A percentile compares a stretch with the other conserved stretches of the same genome.
Evolutionary conservation across 2,329 filamentous ascomycete genomes (phyloP).

Genomic region (Diatrype stigma): DNA sequence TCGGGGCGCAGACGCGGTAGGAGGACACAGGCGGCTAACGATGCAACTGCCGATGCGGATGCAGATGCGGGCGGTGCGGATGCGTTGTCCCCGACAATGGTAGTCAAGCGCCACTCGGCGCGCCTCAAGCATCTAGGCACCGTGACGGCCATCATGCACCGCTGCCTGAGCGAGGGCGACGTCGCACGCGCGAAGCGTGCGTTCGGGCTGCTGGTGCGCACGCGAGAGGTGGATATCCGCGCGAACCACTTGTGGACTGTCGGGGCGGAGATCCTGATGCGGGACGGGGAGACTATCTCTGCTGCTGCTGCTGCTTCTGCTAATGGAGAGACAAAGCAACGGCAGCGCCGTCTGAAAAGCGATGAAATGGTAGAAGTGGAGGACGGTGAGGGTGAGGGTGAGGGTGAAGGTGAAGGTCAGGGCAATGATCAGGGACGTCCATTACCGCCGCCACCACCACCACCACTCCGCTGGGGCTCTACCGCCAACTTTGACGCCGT

Average conservation of each 20-base stretch:
- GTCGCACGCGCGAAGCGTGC: slow-evolving; percentile 68
- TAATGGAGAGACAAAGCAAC: no score
- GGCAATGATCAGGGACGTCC: not conserved
- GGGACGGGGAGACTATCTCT: slow-evolving; percentile 36
- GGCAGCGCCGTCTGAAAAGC: slow-evolving; percentile 3
- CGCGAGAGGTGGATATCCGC: slow-evolving; percentile 62
- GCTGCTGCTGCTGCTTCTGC: not conserved
- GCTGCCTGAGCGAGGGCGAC: slow-evolving; percentile 66
- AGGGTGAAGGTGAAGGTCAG: not conserved
- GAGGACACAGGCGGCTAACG: slow-evolving; percentile 2
- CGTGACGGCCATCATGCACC: slow-evolving; percentile 66
- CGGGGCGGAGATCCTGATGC: slow-evolving; percentile 78
- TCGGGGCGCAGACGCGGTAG: slow-evolving; percentile 11
- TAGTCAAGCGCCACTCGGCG: slow-evolving; percentile 24
- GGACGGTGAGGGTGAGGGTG: not conserved
- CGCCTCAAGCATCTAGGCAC: slow-evolving; percentile 58
- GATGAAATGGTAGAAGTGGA: not conserved
- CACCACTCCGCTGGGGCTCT: slow-evolving; percentile 35
- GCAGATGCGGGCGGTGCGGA: slow-evolving; percentile 7
- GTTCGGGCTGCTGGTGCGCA: slow-evolving; percentile 68
- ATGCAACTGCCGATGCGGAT: slow-evolving; percentile 4
- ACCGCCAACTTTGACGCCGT: slow-evolving; percentile 43
- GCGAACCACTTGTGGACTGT: slow-evolving; percentile 72
- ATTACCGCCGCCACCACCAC: not conserved
- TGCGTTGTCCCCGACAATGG: slow-evolving; percentile 6